Evolutionary conservation across 1,284 basidiomycete species (phyloP), one percentile per base, ranked within the genome.

Genomic region (Meripilus lineatus): DNA sequence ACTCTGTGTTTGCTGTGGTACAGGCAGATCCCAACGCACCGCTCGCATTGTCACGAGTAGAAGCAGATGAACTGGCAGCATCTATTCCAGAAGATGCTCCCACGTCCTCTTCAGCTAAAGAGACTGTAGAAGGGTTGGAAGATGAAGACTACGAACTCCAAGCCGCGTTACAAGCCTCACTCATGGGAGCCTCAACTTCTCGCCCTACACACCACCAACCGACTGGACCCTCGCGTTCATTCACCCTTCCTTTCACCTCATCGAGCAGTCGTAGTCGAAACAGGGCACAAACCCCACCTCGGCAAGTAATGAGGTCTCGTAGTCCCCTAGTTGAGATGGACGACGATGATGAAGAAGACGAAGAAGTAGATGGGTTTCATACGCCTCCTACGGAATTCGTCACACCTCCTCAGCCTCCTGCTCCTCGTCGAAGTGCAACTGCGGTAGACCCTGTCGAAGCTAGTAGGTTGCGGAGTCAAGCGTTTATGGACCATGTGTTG

Each of bases 71-170:
- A 23, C 55, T 85, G 38, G 84, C 85, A 1, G 68, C 72, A 2
- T 72, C 74, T 11, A 65, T 87, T 8, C 70, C 79, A 23, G 76
- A 81, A 54, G 70, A 71, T 14, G 60, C 62, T 17, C 40, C 30
- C 17, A 33, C 58, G 53, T 44, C 51, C 35, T 32, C 47, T 39
- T 38, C 50, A 45, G 42, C 47, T 17, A 38, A 58, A 42, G 40
- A 50, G 30, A 24, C 59, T 17, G 47, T 61, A 18, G 62, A 68
- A 45, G 72, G 69, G 3, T 62, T 89, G 28, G 89, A 89, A 51
- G 83, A 90, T 52, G 92, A 93, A 61, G 93, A 95, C 62, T 77
- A 81, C 53, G 89, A 92, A 47, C 74, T 95, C 0, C 90, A 94
- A 59, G 83, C 81, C 5, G 92, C 89, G 1, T 65, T 94, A 38